Conservation (phyloP, 805 yeast species). For the Saturnispora serradocipensis region DNA sequence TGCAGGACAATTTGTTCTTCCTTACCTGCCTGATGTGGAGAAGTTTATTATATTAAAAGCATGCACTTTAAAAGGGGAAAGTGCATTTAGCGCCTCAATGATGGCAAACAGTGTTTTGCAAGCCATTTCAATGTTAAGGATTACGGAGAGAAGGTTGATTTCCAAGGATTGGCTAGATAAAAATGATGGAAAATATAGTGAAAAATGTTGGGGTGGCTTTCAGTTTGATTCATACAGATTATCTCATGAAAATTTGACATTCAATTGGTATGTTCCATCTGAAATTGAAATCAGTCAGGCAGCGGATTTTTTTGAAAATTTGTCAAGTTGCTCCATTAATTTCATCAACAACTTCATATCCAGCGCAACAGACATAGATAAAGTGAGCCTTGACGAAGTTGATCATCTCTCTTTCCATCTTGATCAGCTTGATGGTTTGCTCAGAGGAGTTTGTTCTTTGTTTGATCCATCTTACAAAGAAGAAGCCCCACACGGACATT, state of each 20-base stretch:
- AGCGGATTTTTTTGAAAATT: slow-evolving; percentile 42
- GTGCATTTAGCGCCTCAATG: slow-evolving; percentile 49
- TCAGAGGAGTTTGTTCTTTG: slow-evolving; percentile 63
- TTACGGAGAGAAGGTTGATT: slow-evolving; percentile 46
- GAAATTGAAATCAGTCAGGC: slow-evolving; percentile 51
- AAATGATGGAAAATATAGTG: slow-evolving; percentile 31
- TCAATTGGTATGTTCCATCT: slow-evolving; percentile 72
- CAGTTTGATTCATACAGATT: slow-evolving; percentile 50
- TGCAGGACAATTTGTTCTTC: slow-evolving; percentile 44
- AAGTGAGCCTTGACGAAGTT: slow-evolving; percentile 17
- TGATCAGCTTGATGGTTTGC: slow-evolving; percentile 20
- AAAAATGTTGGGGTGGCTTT: slow-evolving; percentile 66
- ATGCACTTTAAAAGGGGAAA: slow-evolving; percentile 42
- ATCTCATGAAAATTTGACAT: slow-evolving; percentile 37
- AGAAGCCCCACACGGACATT: slow-evolving; percentile 6
- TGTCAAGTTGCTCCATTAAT: slow-evolving; percentile 35
- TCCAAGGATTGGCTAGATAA: slow-evolving; percentile 34
- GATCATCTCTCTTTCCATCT: slow-evolving; percentile 20
- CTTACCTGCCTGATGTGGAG: slow-evolving; percentile 35
- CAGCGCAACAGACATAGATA: slow-evolving; percentile 38
- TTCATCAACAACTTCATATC: slow-evolving; percentile 45
- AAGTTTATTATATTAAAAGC: slow-evolving; percentile 42
- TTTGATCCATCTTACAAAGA: slow-evolving; percentile 55
- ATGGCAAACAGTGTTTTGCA: slow-evolving; percentile 54
- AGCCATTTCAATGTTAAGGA: slow-evolving; percentile 51